Conservation (phyloP, 495 filamentous ascomycete species). For the Penicillium salamii region DNA sequence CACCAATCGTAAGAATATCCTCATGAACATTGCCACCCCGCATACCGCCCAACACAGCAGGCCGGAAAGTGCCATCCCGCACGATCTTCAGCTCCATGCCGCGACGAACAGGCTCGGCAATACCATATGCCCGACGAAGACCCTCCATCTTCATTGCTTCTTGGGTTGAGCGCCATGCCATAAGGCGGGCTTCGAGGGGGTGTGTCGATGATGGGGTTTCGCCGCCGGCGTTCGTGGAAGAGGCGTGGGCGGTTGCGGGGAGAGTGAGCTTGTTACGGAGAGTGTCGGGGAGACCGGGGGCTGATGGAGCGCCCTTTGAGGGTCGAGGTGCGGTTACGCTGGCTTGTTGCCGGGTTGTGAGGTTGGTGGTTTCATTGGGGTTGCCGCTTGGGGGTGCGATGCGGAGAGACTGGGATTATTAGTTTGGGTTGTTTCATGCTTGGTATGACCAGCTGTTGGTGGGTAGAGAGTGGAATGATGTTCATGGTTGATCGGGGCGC, state of each 20-base stretch:
- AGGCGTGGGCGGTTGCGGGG: constrained; percentile 41
- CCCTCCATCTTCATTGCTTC: constrained; percentile 82
- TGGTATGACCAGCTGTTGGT: neutral
- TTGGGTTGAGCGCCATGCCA: constrained; percentile 81
- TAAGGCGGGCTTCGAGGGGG: constrained; percentile 86
- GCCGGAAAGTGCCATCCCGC: constrained; percentile 55
- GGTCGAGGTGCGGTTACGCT: constrained; percentile 30
- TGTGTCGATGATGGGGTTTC: constrained; percentile 60
- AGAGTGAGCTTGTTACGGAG: constrained; percentile 75
- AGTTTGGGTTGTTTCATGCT: constrained; percentile 5
- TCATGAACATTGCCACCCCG: constrained; percentile 56
- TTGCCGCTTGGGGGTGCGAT: constrained; percentile 68
- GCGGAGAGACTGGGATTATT: constrained; percentile 71
- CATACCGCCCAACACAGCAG: constrained; percentile 40
- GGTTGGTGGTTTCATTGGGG: constrained; percentile 55
- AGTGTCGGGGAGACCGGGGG: constrained; percentile 86
- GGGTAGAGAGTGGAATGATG: neutral
- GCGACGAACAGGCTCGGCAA: constrained; percentile 90
- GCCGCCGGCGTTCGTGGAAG: constrained; percentile 37
- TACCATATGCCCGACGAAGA: constrained; percentile 80
- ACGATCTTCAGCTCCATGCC: constrained; percentile 93
- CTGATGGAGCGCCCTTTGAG: constrained; percentile 73
- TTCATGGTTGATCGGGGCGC: neutral
- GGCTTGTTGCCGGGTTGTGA: constrained; percentile 41
- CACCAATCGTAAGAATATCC: constrained; percentile 70